Conservation (phyloP, 768 basidiomycete species). For the Suillus hirtellus region DNA sequence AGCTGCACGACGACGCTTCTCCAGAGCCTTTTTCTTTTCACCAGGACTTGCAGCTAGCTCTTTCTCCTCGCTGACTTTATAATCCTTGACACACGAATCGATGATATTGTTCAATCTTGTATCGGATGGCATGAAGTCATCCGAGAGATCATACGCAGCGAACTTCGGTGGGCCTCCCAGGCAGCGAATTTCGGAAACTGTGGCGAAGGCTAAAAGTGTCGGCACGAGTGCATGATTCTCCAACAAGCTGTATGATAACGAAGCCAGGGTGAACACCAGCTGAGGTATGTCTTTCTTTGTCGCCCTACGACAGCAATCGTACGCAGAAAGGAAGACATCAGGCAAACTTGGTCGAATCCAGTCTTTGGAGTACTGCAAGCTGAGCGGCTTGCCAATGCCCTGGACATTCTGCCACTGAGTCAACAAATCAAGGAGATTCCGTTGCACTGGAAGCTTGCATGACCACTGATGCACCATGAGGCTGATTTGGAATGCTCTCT, state of each 20-base stretch:
- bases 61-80: constrained; percentile 20
- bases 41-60: not conserved
- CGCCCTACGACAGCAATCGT: constrained; percentile 25
- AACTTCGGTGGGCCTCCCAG: constrained; percentile 20
- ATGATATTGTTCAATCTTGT: constrained; percentile 4
- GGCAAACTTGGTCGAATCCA: constrained; percentile 29
- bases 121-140: constrained; percentile 13
- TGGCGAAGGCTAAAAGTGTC: constrained; percentile 33
- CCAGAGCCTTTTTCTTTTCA: constrained; percentile 9
- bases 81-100: not conserved
- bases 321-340: constrained; percentile 29
- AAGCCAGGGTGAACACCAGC: constrained; percentile 34
- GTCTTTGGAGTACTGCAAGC: constrained; percentile 25
- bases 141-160: constrained; percentile 14
- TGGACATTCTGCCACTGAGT: not conserved
- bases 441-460: not conserved
- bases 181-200: constrained; percentile 11
- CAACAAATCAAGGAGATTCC: not conserved
- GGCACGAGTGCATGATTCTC: constrained; percentile 20
- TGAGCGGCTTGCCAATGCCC: constrained; percentile 5
- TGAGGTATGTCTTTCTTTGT: constrained; percentile 17
- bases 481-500: not conserved
- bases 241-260: constrained; percentile 31
- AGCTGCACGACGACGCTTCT: constrained; percentile 11
- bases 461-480: constrained; percentile 8